A percentile compares a stretch with the other conserved stretches of the same genome.
Conservation (phyloP, 2,329 filamentous ascomycete genomes). For the Botrytis squamosa region DNA sequence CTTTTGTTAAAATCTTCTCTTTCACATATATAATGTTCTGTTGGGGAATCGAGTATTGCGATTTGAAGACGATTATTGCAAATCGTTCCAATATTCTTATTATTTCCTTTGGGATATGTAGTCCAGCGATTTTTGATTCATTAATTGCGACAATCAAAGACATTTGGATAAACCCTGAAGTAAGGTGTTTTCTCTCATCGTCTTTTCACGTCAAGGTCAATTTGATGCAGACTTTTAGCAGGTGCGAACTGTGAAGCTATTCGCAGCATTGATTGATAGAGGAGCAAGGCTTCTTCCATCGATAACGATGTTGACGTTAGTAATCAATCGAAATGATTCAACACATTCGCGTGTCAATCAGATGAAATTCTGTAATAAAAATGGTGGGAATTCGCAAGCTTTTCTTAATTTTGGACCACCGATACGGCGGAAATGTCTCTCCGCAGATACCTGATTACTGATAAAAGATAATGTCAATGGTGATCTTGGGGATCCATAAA, state of each 20-base stretch:
- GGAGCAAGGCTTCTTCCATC: neutral
- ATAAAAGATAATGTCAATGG: neutral
- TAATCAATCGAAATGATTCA: neutral
- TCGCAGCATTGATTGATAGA: neutral
- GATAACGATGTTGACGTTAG: neutral
- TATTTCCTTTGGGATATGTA: too few relatives aligned
- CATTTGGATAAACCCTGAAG: neutral
- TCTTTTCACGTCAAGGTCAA: neutral
- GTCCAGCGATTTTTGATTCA: neutral
- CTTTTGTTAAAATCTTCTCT: neutral
- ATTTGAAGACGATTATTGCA: neutral
- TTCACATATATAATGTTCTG: too few relatives aligned
- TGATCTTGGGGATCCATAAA: constrained; percentile 3
- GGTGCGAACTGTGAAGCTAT: neutral
- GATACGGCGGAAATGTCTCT: neutral
- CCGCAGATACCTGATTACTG: neutral
- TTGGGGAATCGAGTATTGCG: neutral
- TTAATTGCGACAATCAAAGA: too few relatives aligned
- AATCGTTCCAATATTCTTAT: too few relatives aligned
- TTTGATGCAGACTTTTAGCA: neutral
- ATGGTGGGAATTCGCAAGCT: neutral
- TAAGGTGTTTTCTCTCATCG: neutral
- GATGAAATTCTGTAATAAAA: neutral
- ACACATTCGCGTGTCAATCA: neutral
- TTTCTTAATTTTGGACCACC: neutral